These are phyloP conservation scores for Debaryomycetaceae sp. DNA, from an alignment of 1,139 yeast genomes.

Conservation along the genomic window DNA sequence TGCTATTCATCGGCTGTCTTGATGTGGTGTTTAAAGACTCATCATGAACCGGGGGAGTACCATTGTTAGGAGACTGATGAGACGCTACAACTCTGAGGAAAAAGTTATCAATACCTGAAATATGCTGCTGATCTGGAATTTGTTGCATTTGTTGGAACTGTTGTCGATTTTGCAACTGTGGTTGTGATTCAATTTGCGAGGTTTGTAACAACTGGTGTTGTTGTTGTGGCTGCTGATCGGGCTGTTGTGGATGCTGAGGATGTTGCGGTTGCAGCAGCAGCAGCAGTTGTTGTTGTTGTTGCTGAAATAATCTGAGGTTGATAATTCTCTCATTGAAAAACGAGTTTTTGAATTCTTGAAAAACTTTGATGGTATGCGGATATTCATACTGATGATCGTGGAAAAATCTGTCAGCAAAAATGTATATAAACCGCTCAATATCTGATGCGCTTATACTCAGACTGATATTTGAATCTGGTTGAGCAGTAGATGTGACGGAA, in stretches of 20 bases:
- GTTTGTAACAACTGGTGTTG: conserved; percentile 11
- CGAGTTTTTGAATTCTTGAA: conserved; percentile 48
- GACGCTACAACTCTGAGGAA: conserved; percentile 19
- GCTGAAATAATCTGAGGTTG: conserved; percentile 27
- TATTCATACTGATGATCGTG: conserved; percentile 43
- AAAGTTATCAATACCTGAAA: conserved; percentile 34
- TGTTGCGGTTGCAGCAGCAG: conserved; percentile 12
- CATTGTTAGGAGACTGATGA: conserved; percentile 3
- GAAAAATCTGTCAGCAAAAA: conserved; percentile 49
- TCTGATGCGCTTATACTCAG: conserved; percentile 34
- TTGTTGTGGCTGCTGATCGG: conserved; percentile 12
- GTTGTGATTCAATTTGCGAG: not conserved
- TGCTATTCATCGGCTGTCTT: conserved; percentile 2
- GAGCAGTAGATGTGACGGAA: conserved; percentile 6
- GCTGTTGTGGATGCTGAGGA: conserved; percentile 8
- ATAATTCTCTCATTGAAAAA: conserved; percentile 49
- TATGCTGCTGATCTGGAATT: conserved; percentile 10
- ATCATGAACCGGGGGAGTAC: not conserved
- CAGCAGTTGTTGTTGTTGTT: conserved; percentile 14
- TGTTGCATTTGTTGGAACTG: conserved; percentile 5
- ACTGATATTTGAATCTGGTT: conserved; percentile 7
- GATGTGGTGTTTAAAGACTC: conserved; percentile 4
- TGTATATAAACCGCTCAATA: conserved; percentile 46
- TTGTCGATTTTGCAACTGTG: conserved; percentile 5
- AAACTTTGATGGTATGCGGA: conserved; percentile 46